Evolutionary conservation across 495 filamentous ascomycete species (phyloP).

Genomic region (Penicillium soppii): DNA sequence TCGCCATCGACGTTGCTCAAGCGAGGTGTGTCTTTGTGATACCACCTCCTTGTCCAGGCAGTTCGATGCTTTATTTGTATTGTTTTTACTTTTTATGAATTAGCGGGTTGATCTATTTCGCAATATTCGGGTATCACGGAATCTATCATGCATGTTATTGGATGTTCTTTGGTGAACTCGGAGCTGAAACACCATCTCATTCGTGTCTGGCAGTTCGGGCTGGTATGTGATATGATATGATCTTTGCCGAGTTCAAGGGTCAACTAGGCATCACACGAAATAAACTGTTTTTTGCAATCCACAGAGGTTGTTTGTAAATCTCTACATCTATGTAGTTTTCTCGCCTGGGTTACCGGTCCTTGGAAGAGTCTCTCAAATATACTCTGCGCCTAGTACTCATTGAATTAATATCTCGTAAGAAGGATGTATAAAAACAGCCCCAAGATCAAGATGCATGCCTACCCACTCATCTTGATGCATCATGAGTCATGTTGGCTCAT

Average conservation of each 20-base stretch:
- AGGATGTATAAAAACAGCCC: too few relatives aligned
- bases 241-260: not conserved
- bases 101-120: slow-evolving; percentile 2
- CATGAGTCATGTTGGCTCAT: too few relatives aligned
- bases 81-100: not conserved
- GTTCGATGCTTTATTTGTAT: not conserved
- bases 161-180: not conserved
- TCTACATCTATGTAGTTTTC: too few relatives aligned
- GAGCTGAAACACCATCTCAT: not conserved
- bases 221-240: not conserved
- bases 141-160: not conserved
- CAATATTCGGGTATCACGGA: not conserved
- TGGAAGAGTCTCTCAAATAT: too few relatives aligned
- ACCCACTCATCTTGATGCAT: too few relatives aligned
- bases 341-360: too few relatives aligned
- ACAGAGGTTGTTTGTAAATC: too few relatives aligned
- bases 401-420: too few relatives aligned
- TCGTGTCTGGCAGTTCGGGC: not conserved
- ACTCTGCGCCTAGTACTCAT: too few relatives aligned
- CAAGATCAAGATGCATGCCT: too few relatives aligned
- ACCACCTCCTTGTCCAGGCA: not conserved
- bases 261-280: not conserved
- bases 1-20: not conserved
- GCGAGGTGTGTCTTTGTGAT: not conserved
- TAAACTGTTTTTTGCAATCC: too few relatives aligned